Base-by-base conservation (phyloP, 306 rosid species). In the Cucurbita argyrosperma region DNA sequence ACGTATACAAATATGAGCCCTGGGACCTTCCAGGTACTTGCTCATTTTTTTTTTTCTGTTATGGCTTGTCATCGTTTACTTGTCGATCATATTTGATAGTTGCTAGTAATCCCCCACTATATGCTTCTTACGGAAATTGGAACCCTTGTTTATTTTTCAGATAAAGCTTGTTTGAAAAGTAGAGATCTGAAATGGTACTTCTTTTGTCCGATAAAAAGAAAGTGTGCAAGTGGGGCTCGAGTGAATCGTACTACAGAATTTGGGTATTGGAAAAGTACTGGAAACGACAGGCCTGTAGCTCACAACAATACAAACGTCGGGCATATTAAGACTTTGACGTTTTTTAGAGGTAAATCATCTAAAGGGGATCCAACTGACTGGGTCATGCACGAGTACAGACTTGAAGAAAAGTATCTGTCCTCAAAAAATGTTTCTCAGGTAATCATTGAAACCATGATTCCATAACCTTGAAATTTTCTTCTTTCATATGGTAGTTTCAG, bases 361-460 rank as follows among this genome's bases (percentile, higher is more conserved):
- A 62, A 15, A 26, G 97, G 96, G 68, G 78, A 51, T 3, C 83
- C 92, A 58, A 94, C 98, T 2, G 72, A 94, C 82, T 94, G 98
- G 98, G 97, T 90, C 21, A 81, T 94, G 88, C 95, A 90, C 21
- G 97, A 94, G 74, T 94, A 76, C 72, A 83, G 92, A 80, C 85
- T 90, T 67, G 85, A 85, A 54, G 85, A 84, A 49, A 69, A 86
- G 75, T 65, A 53, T 23, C 67, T 81, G 42, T 72, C 71, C 47
- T 81, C 67, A 2, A 65, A 19, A 50, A 86, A 80, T 46, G 64
- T 79, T 60, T 50, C 61, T 15, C 88, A 81, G 93, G 98, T 93
- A 89, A 73, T 79, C 56, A 8, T 35, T 70, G 4, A 30, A 49
- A 35, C 42, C 35, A 50, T 51, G 42, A 50, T 49, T 70, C 74